Percentiles rank a stretch among this genome's conserved stretches.
Evolutionary conservation across 2,329 filamentous ascomycete genomes (phyloP).

Genomic region (Verticillium longisporum): DNA sequence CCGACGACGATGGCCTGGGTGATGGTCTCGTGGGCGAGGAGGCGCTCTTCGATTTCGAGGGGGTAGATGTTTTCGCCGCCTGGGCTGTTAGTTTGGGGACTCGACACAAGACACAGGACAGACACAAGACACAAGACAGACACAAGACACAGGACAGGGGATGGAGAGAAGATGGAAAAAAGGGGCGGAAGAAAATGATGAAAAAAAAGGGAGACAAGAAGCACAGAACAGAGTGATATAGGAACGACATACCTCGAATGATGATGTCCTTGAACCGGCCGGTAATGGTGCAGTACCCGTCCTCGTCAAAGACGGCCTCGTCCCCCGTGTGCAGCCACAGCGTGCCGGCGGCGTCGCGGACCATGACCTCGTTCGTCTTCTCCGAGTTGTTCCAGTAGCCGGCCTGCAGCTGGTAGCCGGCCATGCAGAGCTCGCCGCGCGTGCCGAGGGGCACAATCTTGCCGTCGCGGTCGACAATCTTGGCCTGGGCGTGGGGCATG

Average conservation of each 20-base stretch:
- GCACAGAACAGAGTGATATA: background rate
- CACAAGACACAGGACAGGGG: no score
- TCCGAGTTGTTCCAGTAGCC: conserved; percentile 64
- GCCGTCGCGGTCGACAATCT: conserved; percentile 66
- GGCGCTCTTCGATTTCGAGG: conserved; percentile 67
- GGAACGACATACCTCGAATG: conserved; percentile 49
- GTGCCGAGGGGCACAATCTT: conserved; percentile 59
- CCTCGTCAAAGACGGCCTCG: conserved; percentile 59
- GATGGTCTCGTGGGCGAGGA: conserved; percentile 58
- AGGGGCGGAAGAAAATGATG: background rate
- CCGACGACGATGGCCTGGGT: conserved; percentile 63
- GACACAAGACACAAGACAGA: no score
- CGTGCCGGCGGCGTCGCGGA: conserved; percentile 42
- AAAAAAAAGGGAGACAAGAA: background rate
- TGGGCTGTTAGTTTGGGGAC: conserved; percentile 13
- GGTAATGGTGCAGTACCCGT: conserved; percentile 67
- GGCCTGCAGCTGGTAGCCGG: conserved; percentile 68
- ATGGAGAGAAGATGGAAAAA: no score
- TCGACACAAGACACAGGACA: no score
- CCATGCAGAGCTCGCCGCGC: conserved; percentile 69
- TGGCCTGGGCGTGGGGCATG: conserved; percentile 69
- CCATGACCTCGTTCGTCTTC: conserved; percentile 61
- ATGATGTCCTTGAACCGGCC: conserved; percentile 76
- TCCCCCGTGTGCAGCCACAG: conserved; percentile 65
- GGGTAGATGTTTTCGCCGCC: conserved; percentile 70